A percentile compares a stretch with the other conserved stretches of the same genome.
These are phyloP conservation scores for Boletus subluridellus DNA, from an alignment of 1,284 basidiomycete genomes.

Conservation along the genomic window DNA sequence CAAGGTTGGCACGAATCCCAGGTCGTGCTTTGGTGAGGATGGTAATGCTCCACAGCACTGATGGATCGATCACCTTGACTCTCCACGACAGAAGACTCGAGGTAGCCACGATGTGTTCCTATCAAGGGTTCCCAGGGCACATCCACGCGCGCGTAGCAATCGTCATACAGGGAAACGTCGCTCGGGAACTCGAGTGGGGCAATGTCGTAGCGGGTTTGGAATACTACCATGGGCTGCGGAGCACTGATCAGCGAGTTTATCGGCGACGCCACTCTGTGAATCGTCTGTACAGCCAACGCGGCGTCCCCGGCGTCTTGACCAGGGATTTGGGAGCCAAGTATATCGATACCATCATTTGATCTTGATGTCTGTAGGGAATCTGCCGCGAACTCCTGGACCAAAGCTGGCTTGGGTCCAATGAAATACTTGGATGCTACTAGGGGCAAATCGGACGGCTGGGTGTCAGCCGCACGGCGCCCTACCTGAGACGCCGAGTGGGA, in stretches of 20 bases:
- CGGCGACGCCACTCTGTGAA: constrained; percentile 1
- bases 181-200: constrained; percentile 13
- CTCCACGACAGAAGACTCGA: constrained; percentile 4
- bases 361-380: not conserved
- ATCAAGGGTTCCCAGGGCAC: not conserved
- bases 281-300: not conserved
- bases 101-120: not conserved
- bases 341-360: not conserved
- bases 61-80: not conserved
- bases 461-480: constrained; percentile 13
- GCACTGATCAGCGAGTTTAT: constrained; percentile 4
- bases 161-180: constrained; percentile 7
- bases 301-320: not conserved
- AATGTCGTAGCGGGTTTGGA: constrained; percentile 14
- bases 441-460: not conserved
- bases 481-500: constrained; percentile 54
- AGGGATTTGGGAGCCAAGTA: not conserved
- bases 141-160: not conserved
- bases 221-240: constrained; percentile 4
- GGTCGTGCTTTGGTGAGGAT: not conserved
- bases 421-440: constrained; percentile 24
- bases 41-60: not conserved
- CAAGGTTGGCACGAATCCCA: not conserved
- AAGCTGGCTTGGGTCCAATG: not conserved
- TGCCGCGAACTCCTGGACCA: not conserved